Evolutionary conservation across 1,284 basidiomycete genomes (phyloP).

Genomic region (Cronartium ribicola): DNA sequence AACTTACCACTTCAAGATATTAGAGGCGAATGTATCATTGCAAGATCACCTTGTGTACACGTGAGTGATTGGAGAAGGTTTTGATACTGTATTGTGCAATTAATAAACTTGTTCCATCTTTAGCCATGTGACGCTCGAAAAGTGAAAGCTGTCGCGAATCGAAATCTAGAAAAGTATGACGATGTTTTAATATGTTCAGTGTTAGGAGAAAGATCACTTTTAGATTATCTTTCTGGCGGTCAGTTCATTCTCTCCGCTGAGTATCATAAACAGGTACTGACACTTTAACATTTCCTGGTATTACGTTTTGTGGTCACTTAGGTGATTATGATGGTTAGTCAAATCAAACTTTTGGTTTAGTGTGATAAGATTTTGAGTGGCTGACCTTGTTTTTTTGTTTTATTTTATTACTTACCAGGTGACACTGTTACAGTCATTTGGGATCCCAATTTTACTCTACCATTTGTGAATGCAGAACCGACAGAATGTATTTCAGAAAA

Average conservation of each 20-base stretch:
- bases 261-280: background rate
- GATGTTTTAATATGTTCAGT: constrained; percentile 37
- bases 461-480: constrained; percentile 27
- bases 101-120: background rate
- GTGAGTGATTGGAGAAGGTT: constrained; percentile 9
- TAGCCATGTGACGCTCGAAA: constrained; percentile 36
- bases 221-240: constrained; percentile 35
- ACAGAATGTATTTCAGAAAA: background rate
- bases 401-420: constrained; percentile 4
- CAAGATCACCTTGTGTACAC: constrained; percentile 31
- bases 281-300: background rate
- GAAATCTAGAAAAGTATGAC: constrained; percentile 13
- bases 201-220: constrained; percentile 17
- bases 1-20: constrained; percentile 17
- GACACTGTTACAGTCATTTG: constrained; percentile 38
- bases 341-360: background rate
- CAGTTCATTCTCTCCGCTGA: constrained; percentile 7
- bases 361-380: background rate
- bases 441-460: constrained; percentile 20
- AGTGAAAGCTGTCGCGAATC: constrained; percentile 32
- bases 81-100: background rate
- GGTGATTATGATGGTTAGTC: constrained; percentile 40
- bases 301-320: background rate
- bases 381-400: background rate
- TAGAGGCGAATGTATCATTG: constrained; percentile 25